Conservation (phyloP, 106 monocot genomes). For the Iris macrosiphon region DNA sequence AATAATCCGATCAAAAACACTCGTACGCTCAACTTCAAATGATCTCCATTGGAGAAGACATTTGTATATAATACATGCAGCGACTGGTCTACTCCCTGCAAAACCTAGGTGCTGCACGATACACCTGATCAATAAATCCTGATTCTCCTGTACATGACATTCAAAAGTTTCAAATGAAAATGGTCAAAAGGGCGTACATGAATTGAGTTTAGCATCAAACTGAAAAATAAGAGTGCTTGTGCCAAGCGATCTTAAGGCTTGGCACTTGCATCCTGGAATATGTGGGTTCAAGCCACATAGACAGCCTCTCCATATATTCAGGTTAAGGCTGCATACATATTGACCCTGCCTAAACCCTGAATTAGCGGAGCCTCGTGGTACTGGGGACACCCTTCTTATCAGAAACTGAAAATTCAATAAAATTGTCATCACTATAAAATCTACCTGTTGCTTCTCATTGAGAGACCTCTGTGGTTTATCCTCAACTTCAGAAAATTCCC, state of each 20-base stretch:
- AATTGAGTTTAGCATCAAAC: background rate
- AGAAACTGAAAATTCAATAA: no score
- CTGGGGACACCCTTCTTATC: no score
- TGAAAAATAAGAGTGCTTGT: background rate
- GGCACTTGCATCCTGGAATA: no score
- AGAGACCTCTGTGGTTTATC: constrained; percentile 96
- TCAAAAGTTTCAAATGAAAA: background rate
- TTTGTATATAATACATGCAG: constrained; percentile 96
- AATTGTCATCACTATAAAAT: no score
- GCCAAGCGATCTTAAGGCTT: no score
- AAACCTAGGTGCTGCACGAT: constrained; percentile 89
- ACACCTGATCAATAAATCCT: constrained; percentile 85
- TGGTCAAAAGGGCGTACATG: no score
- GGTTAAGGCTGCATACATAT: no score
- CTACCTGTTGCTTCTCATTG: constrained; percentile 96
- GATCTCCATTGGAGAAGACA: constrained; percentile 99
- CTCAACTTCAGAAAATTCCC: constrained; percentile 71
- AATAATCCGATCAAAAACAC: constrained; percentile 95
- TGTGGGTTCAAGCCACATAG: no score
- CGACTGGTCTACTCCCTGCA: constrained; percentile 71
- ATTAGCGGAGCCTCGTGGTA: no score
- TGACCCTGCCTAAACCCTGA: no score
- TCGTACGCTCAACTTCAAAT: constrained; percentile 98
- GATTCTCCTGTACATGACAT: constrained; percentile 75
- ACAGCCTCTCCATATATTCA: no score